Base-by-base conservation (phyloP, 208 protist genomes). In the Leishmania amazonensis region DNA sequence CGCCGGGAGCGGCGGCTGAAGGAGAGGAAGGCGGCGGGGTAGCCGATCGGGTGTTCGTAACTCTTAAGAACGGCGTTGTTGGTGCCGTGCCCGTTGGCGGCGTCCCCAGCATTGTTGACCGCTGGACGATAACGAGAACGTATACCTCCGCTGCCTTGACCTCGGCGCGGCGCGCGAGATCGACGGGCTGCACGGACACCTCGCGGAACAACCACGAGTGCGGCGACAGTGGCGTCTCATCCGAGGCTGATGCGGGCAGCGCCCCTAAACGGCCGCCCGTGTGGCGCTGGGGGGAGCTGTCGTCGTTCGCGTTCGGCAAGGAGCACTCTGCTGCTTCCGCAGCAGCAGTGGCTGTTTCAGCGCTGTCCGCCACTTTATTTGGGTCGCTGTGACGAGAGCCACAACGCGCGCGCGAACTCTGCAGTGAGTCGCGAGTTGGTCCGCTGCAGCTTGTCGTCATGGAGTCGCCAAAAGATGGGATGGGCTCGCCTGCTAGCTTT, bases 121-220 rank as follows among this genome's bases (percentile, higher is more conserved):
- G 88, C 68, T 96, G 89, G 35, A 95, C 75, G 54, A 94, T 80
- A 13, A 96, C 42, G 53, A 96, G 77, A 38, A 96, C 19, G 71
- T 95, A 95, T 73, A 92, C 88, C 57, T 88, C 85, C 11, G 83
- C 82, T 11, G 88, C 67, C 1, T 76, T 67, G 17, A 94, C 51
- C 3, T 83, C 73, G 42, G 92, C 83, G 7, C 82, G 7, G 42
- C 79, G 74, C 8, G 81, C 81, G 19, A 95, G 83, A 60, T 87
- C 83, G n/a, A 96, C 68, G 1, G 93, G 83, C 72, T 89, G 85
- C 5, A 85, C 79, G 19, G 77, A 58, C 4, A 87, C 82, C 51
- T 86, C 79, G 42, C 79, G 75, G 28, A 85, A 83, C 38, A 80
- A 64, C 80, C 70, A 81, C 42, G 87, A 81, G 31, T 75, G 76